A percentile compares a stretch with the other conserved stretches of the same genome.
Conservation (phyloP, 1,284 basidiomycete species). For the Tylopilus sp. region DNA sequence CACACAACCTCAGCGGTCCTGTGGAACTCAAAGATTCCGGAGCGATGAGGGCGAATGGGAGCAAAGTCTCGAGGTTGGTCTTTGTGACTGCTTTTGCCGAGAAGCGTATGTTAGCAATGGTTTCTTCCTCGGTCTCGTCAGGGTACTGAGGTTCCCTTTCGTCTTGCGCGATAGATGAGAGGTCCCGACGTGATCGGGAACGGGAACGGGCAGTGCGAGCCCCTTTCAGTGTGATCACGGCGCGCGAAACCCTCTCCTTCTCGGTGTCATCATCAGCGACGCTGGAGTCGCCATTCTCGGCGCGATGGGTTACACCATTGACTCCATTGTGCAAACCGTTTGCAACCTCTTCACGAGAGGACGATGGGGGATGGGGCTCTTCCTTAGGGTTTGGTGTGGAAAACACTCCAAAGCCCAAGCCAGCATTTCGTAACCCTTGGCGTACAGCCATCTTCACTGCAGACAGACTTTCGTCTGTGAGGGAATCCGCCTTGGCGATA, state of each 20-base stretch:
- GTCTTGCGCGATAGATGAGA: slow-evolving; percentile 50
- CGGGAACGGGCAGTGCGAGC: slow-evolving; percentile 55
- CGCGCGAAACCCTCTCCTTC: slow-evolving; percentile 54
- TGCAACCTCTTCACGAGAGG: slow-evolving; percentile 20
- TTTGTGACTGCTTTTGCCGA: slow-evolving; percentile 63
- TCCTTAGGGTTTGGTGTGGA: slow-evolving; percentile 38
- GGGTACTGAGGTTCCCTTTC: slow-evolving; percentile 45
- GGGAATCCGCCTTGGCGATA: slow-evolving; percentile 69
- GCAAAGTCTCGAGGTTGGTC: slow-evolving; percentile 47
- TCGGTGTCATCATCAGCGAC: slow-evolving; percentile 39
- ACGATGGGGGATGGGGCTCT: slow-evolving; percentile 10
- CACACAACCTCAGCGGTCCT: slow-evolving; percentile 31
- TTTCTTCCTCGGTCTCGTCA: slow-evolving; percentile 56
- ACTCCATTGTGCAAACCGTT: slow-evolving; percentile 24
- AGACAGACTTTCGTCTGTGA: slow-evolving; percentile 67
- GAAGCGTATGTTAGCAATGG: slow-evolving; percentile 70
- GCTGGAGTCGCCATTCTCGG: slow-evolving; percentile 27
- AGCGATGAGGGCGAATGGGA: slow-evolving; percentile 76
- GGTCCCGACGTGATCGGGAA: slow-evolving; percentile 66
- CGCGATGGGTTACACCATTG: slow-evolving; percentile 26
- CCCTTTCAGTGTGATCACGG: slow-evolving; percentile 63
- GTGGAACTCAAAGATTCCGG: slow-evolving; percentile 52
- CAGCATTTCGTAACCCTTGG: slow-evolving; percentile 56
- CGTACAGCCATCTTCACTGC: slow-evolving; percentile 66
- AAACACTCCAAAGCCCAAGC: slow-evolving; percentile 71